Evolutionary conservation across 2,329 filamentous ascomycete genomes (phyloP).

Genomic region (Pestalotiopsis sp.): DNA sequence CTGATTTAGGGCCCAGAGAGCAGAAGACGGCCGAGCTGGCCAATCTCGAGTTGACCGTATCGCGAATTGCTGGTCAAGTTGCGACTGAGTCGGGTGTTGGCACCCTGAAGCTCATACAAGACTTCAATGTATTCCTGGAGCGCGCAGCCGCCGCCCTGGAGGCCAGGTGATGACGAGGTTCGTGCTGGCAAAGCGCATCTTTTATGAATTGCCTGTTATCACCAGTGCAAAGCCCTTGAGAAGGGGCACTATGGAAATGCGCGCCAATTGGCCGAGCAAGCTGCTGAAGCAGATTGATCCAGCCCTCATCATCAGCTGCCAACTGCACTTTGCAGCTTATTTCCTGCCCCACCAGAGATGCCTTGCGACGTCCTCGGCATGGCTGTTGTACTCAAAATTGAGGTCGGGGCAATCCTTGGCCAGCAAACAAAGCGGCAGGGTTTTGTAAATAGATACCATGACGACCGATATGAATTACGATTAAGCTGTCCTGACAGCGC

Average conservation of each 20-base stretch:
- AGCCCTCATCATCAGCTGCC: neutral
- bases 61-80: slow-evolving; percentile 56
- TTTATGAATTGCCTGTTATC: neutral
- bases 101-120: slow-evolving; percentile 57
- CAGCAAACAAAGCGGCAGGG: neutral
- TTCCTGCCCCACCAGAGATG: neutral
- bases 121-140: slow-evolving; percentile 68
- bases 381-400: neutral
- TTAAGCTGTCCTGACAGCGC: neutral
- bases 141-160: slow-evolving; percentile 61
- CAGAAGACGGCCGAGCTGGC: slow-evolving; percentile 54
- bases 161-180: slow-evolving; percentile 26
- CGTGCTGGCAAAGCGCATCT: neutral
- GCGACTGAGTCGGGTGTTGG: slow-evolving; percentile 52
- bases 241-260: neutral
- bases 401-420: neutral
- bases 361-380: neutral
- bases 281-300: neutral
- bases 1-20: slow-evolving; percentile 47
- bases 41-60: slow-evolving; percentile 61
- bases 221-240: neutral
- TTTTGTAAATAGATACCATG: neutral
- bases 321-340: neutral
- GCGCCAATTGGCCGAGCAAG: neutral
- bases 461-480: neutral